These are phyloP conservation scores for Pichia sp. DNA, from an alignment of 1,139 yeast genomes.

Conservation along the genomic window DNA sequence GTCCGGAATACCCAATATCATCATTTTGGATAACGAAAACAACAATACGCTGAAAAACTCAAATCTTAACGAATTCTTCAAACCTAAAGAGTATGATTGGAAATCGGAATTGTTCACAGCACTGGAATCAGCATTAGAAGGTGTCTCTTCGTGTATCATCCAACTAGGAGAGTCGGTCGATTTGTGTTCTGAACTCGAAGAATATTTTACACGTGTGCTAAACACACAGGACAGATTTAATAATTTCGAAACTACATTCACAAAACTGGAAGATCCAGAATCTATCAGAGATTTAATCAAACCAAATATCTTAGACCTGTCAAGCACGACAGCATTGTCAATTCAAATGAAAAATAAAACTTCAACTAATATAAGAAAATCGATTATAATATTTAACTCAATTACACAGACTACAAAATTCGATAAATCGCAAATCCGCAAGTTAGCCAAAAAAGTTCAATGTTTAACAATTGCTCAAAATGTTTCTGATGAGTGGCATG, in stretches of 20 bases:
- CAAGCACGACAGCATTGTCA: neutral
- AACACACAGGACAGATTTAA: constrained; percentile 3
- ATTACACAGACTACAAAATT: neutral
- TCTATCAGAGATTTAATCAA: neutral
- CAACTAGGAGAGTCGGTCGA: neutral
- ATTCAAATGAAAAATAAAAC: constrained; percentile 5
- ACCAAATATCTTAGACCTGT: neutral
- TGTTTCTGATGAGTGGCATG: constrained; percentile 3
- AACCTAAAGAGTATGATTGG: constrained; percentile 11
- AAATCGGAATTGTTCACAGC: constrained; percentile 7
- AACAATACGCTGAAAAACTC: neutral
- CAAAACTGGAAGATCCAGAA: neutral
- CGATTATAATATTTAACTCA: neutral
- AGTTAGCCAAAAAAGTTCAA: constrained; percentile 3
- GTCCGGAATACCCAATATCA: constrained; percentile 14
- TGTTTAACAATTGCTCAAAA: constrained; percentile 2
- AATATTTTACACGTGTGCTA: neutral
- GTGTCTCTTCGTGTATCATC: constrained; percentile 8
- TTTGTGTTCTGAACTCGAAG: neutral
- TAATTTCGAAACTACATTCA: neutral
- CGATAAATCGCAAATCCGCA: neutral
- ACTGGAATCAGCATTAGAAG: constrained; percentile 13
- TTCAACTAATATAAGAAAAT: neutral
- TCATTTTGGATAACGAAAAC: neutral
- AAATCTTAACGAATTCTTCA: constrained; percentile 7